phyloP scores from a whole-genome alignment of 202 grass and related monocot species.

The Setaria viridis region DNA sequence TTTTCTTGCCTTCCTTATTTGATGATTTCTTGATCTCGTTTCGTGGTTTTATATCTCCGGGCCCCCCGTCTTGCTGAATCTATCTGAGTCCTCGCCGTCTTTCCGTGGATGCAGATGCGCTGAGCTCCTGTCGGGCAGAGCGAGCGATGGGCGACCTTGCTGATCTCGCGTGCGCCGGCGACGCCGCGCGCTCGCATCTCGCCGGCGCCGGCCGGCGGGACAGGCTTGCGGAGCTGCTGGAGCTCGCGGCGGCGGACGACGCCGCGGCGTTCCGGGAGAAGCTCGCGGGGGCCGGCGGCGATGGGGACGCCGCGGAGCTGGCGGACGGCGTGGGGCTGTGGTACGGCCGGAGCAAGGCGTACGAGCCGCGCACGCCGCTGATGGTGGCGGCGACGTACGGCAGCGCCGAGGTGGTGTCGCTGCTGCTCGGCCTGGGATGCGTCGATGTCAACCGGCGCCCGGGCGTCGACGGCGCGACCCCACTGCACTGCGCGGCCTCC shows the following conservation, averaged over 20 bases:
- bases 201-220: slow-evolving; percentile 26
- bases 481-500: slow-evolving; percentile 74
- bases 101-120: slow-evolving; percentile 45
- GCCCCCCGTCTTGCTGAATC: not conserved
- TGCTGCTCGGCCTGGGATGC: slow-evolving; percentile 51
- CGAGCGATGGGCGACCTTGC: slow-evolving; percentile 53
- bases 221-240: slow-evolving; percentile 56
- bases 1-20: slow-evolving; percentile 37
- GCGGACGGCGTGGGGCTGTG: slow-evolving; percentile 64
- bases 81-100: not conserved
- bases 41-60: not conserved
- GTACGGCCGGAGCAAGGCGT: slow-evolving; percentile 70
- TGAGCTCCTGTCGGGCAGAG: slow-evolving; percentile 21
- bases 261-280: slow-evolving; percentile 27
- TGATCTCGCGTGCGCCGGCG: slow-evolving; percentile 33
- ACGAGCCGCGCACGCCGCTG: slow-evolving; percentile 69
- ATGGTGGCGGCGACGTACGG: slow-evolving; percentile 81
- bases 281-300: slow-evolving; percentile 27
- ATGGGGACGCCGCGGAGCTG: slow-evolving; percentile 21
- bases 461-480: slow-evolving; percentile 50
- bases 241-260: slow-evolving; percentile 65
- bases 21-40: slow-evolving; percentile 52
- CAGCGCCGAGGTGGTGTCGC: slow-evolving; percentile 48
- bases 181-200: slow-evolving; percentile 27
- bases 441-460: slow-evolving; percentile 59